Conservation (phyloP, 2,329 filamentous ascomycete species). For the Chalara sp. region DNA sequence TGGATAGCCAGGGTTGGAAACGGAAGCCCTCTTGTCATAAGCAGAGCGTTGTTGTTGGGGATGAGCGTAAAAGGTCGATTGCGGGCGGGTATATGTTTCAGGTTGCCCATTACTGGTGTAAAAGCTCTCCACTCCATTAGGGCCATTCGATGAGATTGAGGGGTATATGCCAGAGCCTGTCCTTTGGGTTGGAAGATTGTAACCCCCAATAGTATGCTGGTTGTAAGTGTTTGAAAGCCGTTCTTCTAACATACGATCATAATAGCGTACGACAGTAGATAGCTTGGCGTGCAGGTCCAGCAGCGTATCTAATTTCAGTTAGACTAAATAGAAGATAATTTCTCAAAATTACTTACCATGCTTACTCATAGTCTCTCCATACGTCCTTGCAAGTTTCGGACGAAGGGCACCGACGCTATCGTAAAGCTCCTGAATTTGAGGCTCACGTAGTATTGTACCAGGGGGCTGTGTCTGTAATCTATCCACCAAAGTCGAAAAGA, state of each 20-base stretch:
- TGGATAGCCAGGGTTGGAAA: conserved; percentile 16
- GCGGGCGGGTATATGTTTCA: conserved; percentile 42
- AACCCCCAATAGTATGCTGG: conserved; percentile 66
- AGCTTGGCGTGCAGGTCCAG: conserved; percentile 92
- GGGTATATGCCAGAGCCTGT: conserved; percentile 62
- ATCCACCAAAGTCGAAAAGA: conserved; percentile 91
- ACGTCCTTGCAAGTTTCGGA: conserved; percentile 89
- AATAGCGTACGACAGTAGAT: conserved; percentile 93
- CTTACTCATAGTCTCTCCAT: conserved; percentile 99
- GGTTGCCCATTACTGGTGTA: conserved; percentile 62
- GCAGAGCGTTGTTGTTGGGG: conserved; percentile 38
- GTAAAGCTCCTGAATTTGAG: conserved; percentile 96
- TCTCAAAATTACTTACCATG: conserved; percentile 58
- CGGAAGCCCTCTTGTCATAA: conserved; percentile 19
- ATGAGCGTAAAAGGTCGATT: conserved; percentile 44
- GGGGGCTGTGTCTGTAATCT: conserved; percentile 90
- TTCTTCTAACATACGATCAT: conserved; percentile 96
- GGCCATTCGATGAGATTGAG: conserved; percentile 50
- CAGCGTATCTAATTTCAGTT: conserved; percentile 63
- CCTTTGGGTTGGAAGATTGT: conserved; percentile 45
- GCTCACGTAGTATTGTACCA: conserved; percentile 91
- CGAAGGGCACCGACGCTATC: conserved; percentile 91
- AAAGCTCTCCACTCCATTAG: conserved; percentile 63
- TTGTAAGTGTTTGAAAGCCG: conserved; percentile 87
- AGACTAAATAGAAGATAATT: conserved; percentile 19